Base-by-base conservation (phyloP, 371 early-diverging fungal genomes). In the Rhizopus arrhizus region DNA sequence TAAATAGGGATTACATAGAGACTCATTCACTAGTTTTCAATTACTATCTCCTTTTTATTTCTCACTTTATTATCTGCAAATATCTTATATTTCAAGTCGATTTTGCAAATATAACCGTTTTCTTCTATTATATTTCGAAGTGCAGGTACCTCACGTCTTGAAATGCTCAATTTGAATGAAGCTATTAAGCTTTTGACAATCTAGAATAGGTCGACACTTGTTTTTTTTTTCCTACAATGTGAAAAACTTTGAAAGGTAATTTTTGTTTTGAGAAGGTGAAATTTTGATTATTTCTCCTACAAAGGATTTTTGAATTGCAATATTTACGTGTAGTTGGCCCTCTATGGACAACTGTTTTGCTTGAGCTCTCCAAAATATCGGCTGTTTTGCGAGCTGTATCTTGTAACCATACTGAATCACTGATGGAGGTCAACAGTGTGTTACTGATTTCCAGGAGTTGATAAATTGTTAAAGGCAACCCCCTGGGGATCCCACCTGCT, bases 211-310 rank as follows among this genome's bases (percentile, higher is more conserved):
- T 22, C 22, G 2, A 22, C 2, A 22, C 22, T 22, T 22, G 22
- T 0, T 22, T 22, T 22, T n/a, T n/a, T 22, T 22, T 22, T 22
- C 22, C 22, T 22, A 1, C 2, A 22, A 22, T 22, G 22, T 22
- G 22, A 2, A 22, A 22, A 22, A 22, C 2, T 22, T 22, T 22
- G 22, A 22, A 22, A 22, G 22, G 22, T 22, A 22, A 22, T 22
- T 22, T 22, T 22, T 22, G 22, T 22, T 22, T 22, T 22, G 22
- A 22, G n/a, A n/a, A n/a, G 22, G 59, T 16, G 45, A 43, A 2
- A 52, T 11, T 35, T 59, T 53, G 12, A 59, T 59, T 1, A 59
- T 52, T 12, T 42, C 53, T 33, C 52, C 42, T 11, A 8, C 3
- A 2, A 52, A 16, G 29, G 41, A 59, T 16, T 59, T 59, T 2